Evolutionary conservation across 148 eudicot genomes (phyloP).

Genomic region (Spergularia marina): DNA sequence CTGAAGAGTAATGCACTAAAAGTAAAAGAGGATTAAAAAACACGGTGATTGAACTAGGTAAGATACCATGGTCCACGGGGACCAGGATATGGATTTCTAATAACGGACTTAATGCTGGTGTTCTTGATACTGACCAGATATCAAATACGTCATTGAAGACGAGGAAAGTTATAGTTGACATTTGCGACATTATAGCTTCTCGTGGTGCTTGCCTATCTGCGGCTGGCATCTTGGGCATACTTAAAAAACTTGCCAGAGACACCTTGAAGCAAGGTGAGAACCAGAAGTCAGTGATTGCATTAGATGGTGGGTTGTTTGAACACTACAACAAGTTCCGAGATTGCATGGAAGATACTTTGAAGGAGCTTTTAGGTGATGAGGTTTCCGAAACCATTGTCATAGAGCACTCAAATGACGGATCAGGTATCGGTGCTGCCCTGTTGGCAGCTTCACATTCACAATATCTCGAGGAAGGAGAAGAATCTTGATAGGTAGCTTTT

Average conservation of each 20-base stretch:
- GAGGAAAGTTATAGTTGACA: conserved; percentile 60
- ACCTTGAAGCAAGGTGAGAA: conserved; percentile 49
- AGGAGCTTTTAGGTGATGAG: conserved; percentile 70
- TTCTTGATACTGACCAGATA: conserved; percentile 40
- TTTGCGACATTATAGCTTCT: conserved; percentile 67
- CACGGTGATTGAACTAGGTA: not conserved
- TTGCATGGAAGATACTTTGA: conserved; percentile 62
- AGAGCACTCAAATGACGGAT: conserved; percentile 84
- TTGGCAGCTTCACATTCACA: conserved; percentile 92
- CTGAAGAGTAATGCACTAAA: not conserved
- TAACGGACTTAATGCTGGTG: not conserved
- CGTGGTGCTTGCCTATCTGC: conserved; percentile 92
- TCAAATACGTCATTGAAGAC: conserved; percentile 65
- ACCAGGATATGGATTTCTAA: not conserved
- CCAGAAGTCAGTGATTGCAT: conserved; percentile 66
- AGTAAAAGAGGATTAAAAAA: not conserved
- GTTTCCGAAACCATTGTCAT: conserved; percentile 49
- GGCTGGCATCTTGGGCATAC: conserved; percentile 82
- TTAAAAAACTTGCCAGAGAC: conserved; percentile 77
- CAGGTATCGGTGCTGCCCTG: conserved; percentile 93
- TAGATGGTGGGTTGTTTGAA: conserved; percentile 85
- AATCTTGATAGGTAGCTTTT: not conserved
- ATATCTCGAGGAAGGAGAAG: conserved; percentile 42
- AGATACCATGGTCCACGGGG: not conserved
- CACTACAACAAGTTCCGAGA: conserved; percentile 77